phyloP scores from a whole-genome alignment of 352 stramenopile species.

The Phytopythium sindhum region DNA sequence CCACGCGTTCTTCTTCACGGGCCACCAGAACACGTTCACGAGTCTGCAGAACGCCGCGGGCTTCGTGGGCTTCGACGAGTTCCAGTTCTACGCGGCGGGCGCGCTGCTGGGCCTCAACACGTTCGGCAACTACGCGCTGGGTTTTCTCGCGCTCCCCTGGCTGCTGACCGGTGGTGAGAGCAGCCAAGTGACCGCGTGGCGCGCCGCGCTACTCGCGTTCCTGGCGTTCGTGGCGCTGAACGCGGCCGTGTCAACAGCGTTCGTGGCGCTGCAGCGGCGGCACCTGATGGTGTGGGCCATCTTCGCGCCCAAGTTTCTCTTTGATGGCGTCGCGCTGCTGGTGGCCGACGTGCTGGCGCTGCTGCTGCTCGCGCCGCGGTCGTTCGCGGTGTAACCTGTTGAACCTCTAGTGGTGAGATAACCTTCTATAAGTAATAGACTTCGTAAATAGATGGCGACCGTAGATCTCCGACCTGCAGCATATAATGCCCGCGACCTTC shows the following conservation, averaged over 20 bases:
- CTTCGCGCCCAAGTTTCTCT: slow-evolving; percentile 91
- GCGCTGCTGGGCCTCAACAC: slow-evolving; percentile 85
- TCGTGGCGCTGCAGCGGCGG: slow-evolving; percentile 79
- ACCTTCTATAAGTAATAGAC: neutral
- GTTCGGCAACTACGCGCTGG: slow-evolving; percentile 69
- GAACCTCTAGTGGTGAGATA: neutral
- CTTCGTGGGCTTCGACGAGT: slow-evolving; percentile 88
- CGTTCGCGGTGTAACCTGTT: neutral
- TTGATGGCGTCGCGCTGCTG: slow-evolving; percentile 66
- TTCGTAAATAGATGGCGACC: neutral
- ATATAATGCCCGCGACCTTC: neutral
- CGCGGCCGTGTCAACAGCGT: slow-evolving; percentile 69
- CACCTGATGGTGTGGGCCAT: slow-evolving; percentile 94
- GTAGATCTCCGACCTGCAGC: neutral
- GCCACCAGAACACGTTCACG: slow-evolving; percentile 88
- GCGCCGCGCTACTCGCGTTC: slow-evolving; percentile 19
- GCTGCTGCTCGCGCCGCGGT: slow-evolving; percentile 21
- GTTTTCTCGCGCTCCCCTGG: slow-evolving; percentile 35
- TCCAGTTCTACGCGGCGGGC: slow-evolving; percentile 74
- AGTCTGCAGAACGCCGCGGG: slow-evolving; percentile 87
- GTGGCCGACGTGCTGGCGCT: slow-evolving; percentile 44
- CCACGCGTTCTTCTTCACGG: slow-evolving; percentile 84
- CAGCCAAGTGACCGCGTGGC: neutral
- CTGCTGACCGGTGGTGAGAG: slow-evolving; percentile 8
- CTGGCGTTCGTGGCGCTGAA: slow-evolving; percentile 54